phyloP scores from a whole-genome alignment of 345 rosid species.

The Balakata baccata region DNA sequence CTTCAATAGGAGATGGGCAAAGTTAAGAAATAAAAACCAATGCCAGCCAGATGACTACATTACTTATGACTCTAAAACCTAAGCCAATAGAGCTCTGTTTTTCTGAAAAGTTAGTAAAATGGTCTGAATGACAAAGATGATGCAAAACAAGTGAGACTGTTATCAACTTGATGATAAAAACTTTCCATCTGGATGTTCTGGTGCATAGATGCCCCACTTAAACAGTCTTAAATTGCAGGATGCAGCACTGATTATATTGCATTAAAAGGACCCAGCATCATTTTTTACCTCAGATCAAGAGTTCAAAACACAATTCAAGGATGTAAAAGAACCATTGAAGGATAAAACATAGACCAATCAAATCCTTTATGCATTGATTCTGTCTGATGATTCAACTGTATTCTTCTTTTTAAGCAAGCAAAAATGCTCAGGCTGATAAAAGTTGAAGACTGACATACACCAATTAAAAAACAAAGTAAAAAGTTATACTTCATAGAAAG shows the following conservation, averaged over 20 bases:
- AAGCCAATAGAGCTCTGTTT: not conserved
- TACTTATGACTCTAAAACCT: not conserved
- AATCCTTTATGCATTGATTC: too few species aligned
- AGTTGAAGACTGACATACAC: not conserved
- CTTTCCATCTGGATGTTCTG: not conserved
- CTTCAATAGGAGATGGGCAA: too few species aligned
- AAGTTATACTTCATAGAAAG: not conserved
- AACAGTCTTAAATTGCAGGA: not conserved
- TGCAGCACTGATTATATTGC: not conserved
- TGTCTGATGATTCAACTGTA: not conserved
- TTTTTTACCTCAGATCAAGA: not conserved
- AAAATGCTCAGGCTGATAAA: not conserved
- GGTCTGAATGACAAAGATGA: not conserved
- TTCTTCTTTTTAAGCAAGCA: not conserved
- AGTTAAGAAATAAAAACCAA: not conserved
- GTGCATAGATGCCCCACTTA: not conserved
- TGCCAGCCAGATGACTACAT: not conserved
- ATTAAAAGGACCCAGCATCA: slow-evolving; percentile 2
- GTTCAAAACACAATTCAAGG: not conserved
- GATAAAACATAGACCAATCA: too few species aligned
- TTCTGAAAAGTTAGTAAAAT: not conserved
- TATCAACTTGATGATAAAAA: not conserved
- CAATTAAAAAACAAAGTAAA: not conserved
- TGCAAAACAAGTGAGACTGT: not conserved
- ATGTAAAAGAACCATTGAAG: too few species aligned